These are phyloP conservation scores for Alternaria postmessia DNA, from an alignment of 2,329 filamentous ascomycete species.

Conservation along the genomic window DNA sequence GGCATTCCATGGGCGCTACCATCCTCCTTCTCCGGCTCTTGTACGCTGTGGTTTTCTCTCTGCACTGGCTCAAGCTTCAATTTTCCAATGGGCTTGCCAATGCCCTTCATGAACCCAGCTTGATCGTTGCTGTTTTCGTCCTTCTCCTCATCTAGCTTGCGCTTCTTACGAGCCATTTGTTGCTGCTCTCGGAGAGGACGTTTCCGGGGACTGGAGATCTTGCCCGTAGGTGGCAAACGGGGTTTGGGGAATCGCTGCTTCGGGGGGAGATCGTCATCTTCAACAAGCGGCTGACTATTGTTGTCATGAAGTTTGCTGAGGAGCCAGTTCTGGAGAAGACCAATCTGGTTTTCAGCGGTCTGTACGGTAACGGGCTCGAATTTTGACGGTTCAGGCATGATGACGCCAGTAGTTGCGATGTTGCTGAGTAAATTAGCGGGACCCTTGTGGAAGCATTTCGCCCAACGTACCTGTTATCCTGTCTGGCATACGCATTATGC, in stretches of 20 bases:
- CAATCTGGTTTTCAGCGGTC: conserved; percentile 80
- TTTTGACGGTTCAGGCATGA: conserved; percentile 73
- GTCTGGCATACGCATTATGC: conserved; percentile 82
- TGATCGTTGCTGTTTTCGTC: conserved; percentile 46
- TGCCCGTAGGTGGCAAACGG: conserved; percentile 75
- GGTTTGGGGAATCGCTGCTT: conserved; percentile 80
- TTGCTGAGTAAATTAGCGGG: conserved; percentile 57
- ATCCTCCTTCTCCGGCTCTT: conserved; percentile 72
- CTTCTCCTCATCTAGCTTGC: conserved; percentile 67
- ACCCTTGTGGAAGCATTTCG: conserved; percentile 4
- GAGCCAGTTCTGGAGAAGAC: conserved; percentile 91
- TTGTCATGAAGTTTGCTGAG: conserved; percentile 86
- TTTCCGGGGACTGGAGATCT: conserved; percentile 86
- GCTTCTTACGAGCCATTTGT: conserved; percentile 85
- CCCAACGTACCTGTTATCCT: conserved; percentile 65
- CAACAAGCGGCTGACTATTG: conserved; percentile 80
- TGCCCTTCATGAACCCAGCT: conserved; percentile 39
- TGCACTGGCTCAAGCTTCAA: conserved; percentile 58
- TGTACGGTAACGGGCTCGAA: conserved; percentile 82
- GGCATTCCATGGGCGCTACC: conserved; percentile 76
- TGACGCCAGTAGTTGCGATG: conserved; percentile 64
- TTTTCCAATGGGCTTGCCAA: conserved; percentile 66
- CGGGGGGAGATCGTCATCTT: conserved; percentile 92
- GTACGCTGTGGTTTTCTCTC: conserved; percentile 68
- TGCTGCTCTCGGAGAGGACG: conserved; percentile 82